Conservation (phyloP, 2,329 filamentous ascomycete species). For the Simplicillium sp. region DNA sequence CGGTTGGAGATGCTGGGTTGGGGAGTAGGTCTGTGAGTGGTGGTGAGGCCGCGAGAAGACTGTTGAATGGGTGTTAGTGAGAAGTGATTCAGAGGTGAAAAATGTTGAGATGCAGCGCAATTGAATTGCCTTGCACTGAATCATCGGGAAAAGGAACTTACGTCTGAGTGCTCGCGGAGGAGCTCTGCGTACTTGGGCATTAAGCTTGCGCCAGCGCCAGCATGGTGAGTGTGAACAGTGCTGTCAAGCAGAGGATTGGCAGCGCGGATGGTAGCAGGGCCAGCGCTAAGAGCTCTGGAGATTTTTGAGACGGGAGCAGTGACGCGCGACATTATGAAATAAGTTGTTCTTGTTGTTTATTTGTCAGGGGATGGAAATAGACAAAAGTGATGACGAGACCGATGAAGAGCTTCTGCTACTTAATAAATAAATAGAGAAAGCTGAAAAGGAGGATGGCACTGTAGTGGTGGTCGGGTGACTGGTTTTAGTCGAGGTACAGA, state of each 20-base stretch:
- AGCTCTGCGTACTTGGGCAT: constrained; percentile 40
- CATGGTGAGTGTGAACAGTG: constrained; percentile 16
- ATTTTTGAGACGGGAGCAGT: constrained; percentile 40
- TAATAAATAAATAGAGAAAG: no score
- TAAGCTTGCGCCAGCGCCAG: constrained; percentile 23
- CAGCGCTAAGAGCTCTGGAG: constrained; percentile 33
- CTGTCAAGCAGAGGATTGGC: constrained; percentile 22
- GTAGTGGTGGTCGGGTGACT: no score
- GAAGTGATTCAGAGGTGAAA: neutral
- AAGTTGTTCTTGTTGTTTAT: neutral
- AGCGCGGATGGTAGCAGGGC: constrained; percentile 25
- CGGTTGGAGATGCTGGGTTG: constrained; percentile 33
- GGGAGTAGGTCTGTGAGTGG: constrained; percentile 37
- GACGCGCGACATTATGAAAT: constrained; percentile 35
- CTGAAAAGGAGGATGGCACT: no score
- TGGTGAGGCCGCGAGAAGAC: constrained; percentile 31
- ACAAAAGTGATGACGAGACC: no score
- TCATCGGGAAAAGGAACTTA: constrained; percentile 18
- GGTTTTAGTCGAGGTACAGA: no score
- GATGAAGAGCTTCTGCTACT: no score
- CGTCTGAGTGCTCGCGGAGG: constrained; percentile 30
- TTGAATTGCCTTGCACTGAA: neutral
- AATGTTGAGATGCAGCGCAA: neutral
- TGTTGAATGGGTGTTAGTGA: constrained; percentile 10
- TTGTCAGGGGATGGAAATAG: neutral